These are phyloP conservation scores for Ephemerocybe angulata DNA, from an alignment of 768 basidiomycete genomes.

Conservation along the genomic window DNA sequence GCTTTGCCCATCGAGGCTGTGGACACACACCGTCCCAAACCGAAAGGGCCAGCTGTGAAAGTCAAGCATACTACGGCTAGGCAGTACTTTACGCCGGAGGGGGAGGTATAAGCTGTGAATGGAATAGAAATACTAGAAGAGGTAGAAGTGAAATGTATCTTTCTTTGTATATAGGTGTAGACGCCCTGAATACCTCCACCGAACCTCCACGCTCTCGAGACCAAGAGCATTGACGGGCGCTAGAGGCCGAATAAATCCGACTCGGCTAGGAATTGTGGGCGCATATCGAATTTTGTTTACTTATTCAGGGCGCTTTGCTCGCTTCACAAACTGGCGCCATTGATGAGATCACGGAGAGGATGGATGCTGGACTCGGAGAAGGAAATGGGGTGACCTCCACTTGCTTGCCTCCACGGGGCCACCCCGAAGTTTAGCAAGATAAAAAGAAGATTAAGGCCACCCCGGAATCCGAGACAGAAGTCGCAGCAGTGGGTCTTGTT, in stretches of 20 bases:
- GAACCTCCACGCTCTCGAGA: background rate
- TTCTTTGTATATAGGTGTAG: no score
- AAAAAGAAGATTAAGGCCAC: background rate
- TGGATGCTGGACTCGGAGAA: background rate
- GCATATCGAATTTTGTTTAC: background rate
- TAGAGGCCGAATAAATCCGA: background rate
- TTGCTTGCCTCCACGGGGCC: background rate
- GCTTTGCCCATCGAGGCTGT: slow-evolving; percentile 89
- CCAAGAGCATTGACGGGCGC: background rate
- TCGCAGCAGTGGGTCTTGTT: background rate
- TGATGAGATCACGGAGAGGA: slow-evolving; percentile 1
- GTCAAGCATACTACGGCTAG: slow-evolving; percentile 35
- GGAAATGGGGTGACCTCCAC: background rate
- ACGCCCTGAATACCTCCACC: background rate
- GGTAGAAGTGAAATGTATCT: no score
- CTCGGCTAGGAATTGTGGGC: background rate
- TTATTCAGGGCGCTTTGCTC: background rate
- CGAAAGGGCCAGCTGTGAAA: slow-evolving; percentile 35
- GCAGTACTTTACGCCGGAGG: slow-evolving; percentile 38
- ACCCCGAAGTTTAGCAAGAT: background rate
- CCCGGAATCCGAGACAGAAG: background rate
- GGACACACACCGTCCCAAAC: slow-evolving; percentile 82
- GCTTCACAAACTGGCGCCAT: no score
- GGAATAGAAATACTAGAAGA: no score
- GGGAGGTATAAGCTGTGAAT: background rate